phyloP scores from a whole-genome alignment of 768 basidiomycete species.

The Tephrocybe rancida region DNA sequence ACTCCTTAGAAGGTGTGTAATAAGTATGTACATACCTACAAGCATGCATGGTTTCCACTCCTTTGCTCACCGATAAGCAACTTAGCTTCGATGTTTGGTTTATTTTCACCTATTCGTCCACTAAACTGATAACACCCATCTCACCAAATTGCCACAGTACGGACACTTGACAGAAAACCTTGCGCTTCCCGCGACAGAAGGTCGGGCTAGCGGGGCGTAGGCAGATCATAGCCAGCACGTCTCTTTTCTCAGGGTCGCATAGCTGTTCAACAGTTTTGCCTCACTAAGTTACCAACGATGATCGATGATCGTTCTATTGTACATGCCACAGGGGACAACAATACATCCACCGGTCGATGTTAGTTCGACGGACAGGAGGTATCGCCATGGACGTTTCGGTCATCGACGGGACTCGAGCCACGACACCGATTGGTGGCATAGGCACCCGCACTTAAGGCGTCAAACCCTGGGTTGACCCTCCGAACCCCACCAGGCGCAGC shows the following conservation, averaged over 20 bases:
- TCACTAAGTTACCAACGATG: neutral
- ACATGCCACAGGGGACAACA: neutral
- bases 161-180: neutral
- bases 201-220: neutral
- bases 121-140: too few relatives aligned
- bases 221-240: neutral
- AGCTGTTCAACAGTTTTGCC: neutral
- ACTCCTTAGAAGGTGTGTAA: slow-evolving; percentile 23
- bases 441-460: neutral
- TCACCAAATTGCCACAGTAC: too few relatives aligned
- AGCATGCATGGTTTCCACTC: slow-evolving; percentile 10
- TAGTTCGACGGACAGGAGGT: neutral
- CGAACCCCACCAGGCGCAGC: neutral
- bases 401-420: neutral
- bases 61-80: neutral
- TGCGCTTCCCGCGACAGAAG: neutral
- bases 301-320: too few relatives aligned
- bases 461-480: neutral
- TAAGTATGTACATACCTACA: slow-evolving; percentile 16
- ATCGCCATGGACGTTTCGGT: too few relatives aligned
- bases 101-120: too few relatives aligned
- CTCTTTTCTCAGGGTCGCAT: slow-evolving; percentile 9
- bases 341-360: too few relatives aligned
- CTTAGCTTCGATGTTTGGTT: neutral
- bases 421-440: neutral